phyloP scores from a whole-genome alignment of 805 yeast genomes.

The Pichia nanzhaoensis region DNA sequence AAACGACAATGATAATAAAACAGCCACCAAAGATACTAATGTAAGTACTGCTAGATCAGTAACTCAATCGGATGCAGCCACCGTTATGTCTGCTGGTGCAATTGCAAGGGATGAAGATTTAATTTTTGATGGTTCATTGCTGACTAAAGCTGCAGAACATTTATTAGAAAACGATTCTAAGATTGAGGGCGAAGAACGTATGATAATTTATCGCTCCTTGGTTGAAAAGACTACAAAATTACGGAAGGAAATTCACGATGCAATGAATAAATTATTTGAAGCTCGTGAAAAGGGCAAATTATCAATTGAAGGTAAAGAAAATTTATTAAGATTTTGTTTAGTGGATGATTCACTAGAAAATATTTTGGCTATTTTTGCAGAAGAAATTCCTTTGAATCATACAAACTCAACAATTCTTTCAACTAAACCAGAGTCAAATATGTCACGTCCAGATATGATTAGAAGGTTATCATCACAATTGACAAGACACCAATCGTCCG shows the following conservation, averaged over 20 bases:
- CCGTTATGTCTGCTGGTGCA: conserved; percentile 1
- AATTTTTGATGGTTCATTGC: conserved; percentile 66
- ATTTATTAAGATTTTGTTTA: conserved; percentile 44
- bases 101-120: conserved; percentile 43
- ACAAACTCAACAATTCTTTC: neutral
- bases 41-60: conserved; percentile 9
- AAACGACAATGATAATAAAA: neutral
- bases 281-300: conserved; percentile 40
- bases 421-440: neutral
- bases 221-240: conserved; percentile 45
- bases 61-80: conserved; percentile 15
- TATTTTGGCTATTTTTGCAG: conserved; percentile 40
- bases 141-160: conserved; percentile 68
- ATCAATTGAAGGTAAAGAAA: conserved; percentile 51
- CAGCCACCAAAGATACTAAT: neutral
- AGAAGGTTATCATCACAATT: conserved; percentile 27
- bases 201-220: conserved; percentile 42
- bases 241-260: conserved; percentile 44
- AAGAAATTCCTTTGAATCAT: conserved; percentile 12
- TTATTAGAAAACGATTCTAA: conserved; percentile 36
- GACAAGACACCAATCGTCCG: conserved; percentile 42
- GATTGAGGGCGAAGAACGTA: conserved; percentile 32
- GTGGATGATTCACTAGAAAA: conserved; percentile 50
- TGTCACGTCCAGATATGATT: conserved; percentile 22
- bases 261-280: conserved; percentile 44